Evolutionary conservation across 1,284 basidiomycete species (phyloP).

Genomic region (Cutaneotrichosporon cavernicola): DNA sequence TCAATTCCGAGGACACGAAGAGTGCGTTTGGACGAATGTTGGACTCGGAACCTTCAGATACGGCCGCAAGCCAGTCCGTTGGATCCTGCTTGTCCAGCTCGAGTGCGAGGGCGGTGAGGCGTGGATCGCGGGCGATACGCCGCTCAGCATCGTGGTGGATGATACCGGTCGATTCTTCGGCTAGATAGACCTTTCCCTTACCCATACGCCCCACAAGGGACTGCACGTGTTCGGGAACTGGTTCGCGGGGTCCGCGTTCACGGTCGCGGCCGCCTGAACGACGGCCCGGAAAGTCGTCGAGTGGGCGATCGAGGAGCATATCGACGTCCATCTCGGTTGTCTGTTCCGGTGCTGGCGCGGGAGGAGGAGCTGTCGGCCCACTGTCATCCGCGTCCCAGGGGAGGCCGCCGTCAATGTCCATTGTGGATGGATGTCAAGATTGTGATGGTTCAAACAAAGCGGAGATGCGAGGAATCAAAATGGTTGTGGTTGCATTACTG

Average conservation of each 20-base stretch:
- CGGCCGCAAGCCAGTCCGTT: constrained; percentile 41
- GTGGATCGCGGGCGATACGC: constrained; percentile 37
- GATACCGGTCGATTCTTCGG: constrained; percentile 46
- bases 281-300: constrained; percentile 37
- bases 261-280: background rate
- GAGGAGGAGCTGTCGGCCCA: background rate
- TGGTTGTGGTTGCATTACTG: background rate
- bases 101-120: constrained; percentile 40
- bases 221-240: constrained; percentile 42
- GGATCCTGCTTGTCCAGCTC: constrained; percentile 47
- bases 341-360: background rate
- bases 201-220: constrained; percentile 48
- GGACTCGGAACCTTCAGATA: constrained; percentile 31
- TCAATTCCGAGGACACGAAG: constrained; percentile 41
- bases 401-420: constrained; percentile 28
- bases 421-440: constrained; percentile 3
- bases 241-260: constrained; percentile 10
- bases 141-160: constrained; percentile 38
- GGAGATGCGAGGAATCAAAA: background rate
- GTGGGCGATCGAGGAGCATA: constrained; percentile 36
- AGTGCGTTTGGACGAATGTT: constrained; percentile 40
- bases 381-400: constrained; percentile 37
- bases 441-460: no score
- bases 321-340: constrained; percentile 15
- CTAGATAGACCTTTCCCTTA: constrained; percentile 45